Conservation (phyloP, 805 yeast genomes). For the Maudiozyma pseudohumilis region DNA sequence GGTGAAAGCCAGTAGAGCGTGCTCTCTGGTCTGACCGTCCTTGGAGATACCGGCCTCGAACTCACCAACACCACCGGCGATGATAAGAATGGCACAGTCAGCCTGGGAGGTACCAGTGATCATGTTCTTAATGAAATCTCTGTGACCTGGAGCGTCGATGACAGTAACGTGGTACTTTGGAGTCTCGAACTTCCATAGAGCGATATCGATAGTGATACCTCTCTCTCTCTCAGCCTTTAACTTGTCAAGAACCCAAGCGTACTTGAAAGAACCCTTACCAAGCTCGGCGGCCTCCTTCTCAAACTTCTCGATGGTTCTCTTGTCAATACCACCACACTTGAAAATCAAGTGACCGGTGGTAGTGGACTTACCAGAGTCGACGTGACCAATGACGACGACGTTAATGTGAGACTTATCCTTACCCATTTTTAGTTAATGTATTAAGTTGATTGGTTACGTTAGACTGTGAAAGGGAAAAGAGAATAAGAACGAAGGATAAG, state of each 20-base stretch:
- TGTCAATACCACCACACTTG: conserved; percentile 99
- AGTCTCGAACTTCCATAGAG: conserved; percentile 89
- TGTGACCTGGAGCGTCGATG: conserved; percentile 93
- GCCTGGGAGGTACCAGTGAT: conserved; percentile 82
- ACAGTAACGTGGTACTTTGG: conserved; percentile 84
- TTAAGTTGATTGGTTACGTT: background rate
- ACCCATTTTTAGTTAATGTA: conserved; percentile 17
- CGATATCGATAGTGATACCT: conserved; percentile 73
- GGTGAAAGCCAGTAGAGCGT: conserved; percentile 83
- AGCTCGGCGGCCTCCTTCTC: conserved; percentile 97
- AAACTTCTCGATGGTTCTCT: conserved; percentile 97
- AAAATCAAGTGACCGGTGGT: conserved; percentile 98
- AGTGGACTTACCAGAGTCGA: conserved; percentile 99
- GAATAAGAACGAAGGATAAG: background rate
- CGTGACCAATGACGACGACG: conserved; percentile 99
- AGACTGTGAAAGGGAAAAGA: background rate
- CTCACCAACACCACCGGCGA: conserved; percentile 90
- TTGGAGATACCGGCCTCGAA: conserved; percentile 92
- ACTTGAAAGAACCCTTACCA: conserved; percentile 95
- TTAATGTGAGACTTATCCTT: conserved; percentile 96
- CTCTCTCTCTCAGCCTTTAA: conserved; percentile 74
- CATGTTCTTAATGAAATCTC: conserved; percentile 95
- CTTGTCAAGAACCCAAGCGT: conserved; percentile 96
- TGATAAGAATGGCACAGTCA: conserved; percentile 47
- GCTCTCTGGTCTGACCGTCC: conserved; percentile 94